Percentiles rank a stretch among this genome's conserved stretches.
Conservation (phyloP, 2,329 filamentous ascomycete genomes). For the Simplicillium sp. region DNA sequence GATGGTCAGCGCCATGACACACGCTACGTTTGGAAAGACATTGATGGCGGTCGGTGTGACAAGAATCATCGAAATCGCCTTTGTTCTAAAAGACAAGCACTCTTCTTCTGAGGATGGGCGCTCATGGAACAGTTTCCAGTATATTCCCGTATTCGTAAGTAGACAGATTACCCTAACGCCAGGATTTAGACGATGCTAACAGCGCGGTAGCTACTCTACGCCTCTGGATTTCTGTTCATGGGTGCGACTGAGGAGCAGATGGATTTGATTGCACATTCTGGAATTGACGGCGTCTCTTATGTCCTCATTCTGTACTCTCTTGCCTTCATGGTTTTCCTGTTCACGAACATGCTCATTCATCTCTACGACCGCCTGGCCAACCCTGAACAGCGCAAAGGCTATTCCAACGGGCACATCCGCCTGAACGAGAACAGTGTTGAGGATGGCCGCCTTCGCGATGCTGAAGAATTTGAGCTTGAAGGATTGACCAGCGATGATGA, state of each 20-base stretch:
- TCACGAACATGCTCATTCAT: constrained; percentile 75
- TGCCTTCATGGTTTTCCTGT: constrained; percentile 84
- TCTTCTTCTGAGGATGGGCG: constrained; percentile 57
- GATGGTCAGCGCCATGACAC: constrained; percentile 77
- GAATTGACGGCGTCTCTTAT: constrained; percentile 84
- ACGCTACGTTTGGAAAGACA: constrained; percentile 86
- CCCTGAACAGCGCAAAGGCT: constrained; percentile 25
- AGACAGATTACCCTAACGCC: neutral
- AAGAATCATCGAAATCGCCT: constrained; percentile 83
- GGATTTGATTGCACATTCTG: constrained; percentile 60
- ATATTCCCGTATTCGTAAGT: constrained; percentile 48
- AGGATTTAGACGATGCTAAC: constrained; percentile 6
- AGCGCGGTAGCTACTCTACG: constrained; percentile 63
- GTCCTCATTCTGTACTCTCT: constrained; percentile 86
- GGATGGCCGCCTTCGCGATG: constrained; percentile 59
- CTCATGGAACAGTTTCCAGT: constrained; percentile 55
- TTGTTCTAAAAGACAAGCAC: constrained; percentile 67
- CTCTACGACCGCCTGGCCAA: constrained; percentile 62
- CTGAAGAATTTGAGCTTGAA: constrained; percentile 88
- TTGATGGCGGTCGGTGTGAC: constrained; percentile 82
- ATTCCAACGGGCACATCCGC: constrained; percentile 23
- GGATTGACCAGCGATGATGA: constrained; percentile 86
- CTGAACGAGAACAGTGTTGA: constrained; percentile 26
- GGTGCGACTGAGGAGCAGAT: constrained; percentile 96
- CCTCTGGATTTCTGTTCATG: constrained; percentile 95